Evolutionary conservation across 305 asterid species (phyloP).

Genomic region (Plantago lanceolata): DNA sequence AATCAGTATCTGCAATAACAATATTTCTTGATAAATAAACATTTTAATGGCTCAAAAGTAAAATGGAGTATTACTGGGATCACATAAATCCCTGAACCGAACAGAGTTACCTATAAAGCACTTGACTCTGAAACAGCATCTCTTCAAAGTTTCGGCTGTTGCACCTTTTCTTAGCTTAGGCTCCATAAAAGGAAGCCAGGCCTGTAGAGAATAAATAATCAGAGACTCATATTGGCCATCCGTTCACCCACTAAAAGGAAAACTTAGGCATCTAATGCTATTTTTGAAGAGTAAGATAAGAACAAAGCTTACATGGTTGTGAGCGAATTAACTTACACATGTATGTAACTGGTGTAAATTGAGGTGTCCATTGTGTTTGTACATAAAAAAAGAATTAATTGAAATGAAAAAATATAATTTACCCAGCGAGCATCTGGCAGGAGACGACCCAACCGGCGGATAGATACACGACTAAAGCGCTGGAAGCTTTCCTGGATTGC

Average conservation of each 20-base stretch:
- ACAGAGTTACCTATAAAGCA: constrained; percentile 64
- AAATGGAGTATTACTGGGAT: neutral
- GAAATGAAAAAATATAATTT: constrained; percentile 14
- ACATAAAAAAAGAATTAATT: neutral
- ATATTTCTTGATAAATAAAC: constrained; percentile 19
- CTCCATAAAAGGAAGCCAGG: constrained; percentile 83
- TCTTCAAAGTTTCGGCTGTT: constrained; percentile 41
- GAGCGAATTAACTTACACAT: too few species aligned
- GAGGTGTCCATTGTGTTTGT: neutral
- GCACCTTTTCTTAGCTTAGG: constrained; percentile 44
- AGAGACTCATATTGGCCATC: neutral
- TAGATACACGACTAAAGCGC: constrained; percentile 57
- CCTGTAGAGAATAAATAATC: constrained; percentile 35
- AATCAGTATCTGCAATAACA: constrained; percentile 61
- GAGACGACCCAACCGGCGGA: constrained; percentile 77
- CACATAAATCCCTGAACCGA: constrained; percentile 6
- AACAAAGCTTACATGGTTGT: neutral
- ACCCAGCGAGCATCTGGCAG: constrained; percentile 92
- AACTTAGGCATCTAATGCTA: too few species aligned
- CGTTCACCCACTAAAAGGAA: neutral
- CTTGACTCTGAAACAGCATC: constrained; percentile 59
- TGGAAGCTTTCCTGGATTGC: constrained; percentile 47
- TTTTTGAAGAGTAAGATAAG: too few species aligned
- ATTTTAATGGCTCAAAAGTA: neutral
- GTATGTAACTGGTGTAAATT: neutral